phyloP scores from a whole-genome alignment of 1,284 basidiomycete species.

The Trichosporon sp. region DNA sequence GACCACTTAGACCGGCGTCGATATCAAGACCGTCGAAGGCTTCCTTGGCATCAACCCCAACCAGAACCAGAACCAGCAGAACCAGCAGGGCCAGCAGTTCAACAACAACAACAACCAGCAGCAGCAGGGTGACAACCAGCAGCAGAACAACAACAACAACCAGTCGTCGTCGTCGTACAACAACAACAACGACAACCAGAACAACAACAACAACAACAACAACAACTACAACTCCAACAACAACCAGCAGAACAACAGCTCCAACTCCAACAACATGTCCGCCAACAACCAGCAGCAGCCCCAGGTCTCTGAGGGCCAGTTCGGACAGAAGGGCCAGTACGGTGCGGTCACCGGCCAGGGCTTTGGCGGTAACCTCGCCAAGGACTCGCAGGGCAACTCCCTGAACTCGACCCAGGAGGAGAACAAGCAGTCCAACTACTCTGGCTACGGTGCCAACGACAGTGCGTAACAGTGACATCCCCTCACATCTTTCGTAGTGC shows the following conservation, averaged over 20 bases:
- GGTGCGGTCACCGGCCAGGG: slow-evolving; percentile 11
- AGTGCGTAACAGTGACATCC: slow-evolving; percentile 21
- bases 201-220: background rate
- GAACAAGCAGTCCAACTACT: slow-evolving; percentile 18
- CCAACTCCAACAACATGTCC: background rate
- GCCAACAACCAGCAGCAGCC: slow-evolving; percentile 8
- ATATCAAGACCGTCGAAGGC: background rate
- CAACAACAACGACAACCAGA: background rate
- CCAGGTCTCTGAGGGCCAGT: slow-evolving; percentile 7
- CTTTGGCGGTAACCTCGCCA: slow-evolving; percentile 10
- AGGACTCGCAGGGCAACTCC: slow-evolving; percentile 11
- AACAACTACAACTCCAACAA: background rate
- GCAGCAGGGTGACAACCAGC: background rate
- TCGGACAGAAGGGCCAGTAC: slow-evolving; percentile 8
- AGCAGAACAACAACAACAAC: background rate
- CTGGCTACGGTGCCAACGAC: slow-evolving; percentile 29
- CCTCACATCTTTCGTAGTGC: background rate
- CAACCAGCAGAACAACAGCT: background rate
- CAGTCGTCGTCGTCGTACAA: background rate
- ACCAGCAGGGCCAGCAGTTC: background rate
- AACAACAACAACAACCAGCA: background rate
- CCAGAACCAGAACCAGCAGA: background rate
- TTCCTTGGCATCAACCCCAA: background rate
- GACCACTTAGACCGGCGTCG: background rate
- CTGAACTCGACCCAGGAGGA: background rate